Conservation (phyloP, 345 rosid species). For the Brassica rapa region DNA sequence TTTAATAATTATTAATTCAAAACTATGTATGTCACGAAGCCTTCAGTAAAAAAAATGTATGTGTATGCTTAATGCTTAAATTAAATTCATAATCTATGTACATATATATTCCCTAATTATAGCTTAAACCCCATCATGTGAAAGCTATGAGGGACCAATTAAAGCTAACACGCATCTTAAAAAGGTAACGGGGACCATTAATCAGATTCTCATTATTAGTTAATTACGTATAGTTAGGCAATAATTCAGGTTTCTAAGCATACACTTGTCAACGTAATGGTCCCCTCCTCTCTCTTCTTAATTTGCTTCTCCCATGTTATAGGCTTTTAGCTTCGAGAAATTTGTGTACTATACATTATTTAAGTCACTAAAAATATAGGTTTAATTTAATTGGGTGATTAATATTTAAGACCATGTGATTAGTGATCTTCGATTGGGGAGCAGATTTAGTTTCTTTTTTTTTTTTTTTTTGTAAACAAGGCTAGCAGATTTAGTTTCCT, state of each 20-base stretch:
- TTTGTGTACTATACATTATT: conserved; percentile 31
- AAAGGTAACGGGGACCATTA: conserved; percentile 37
- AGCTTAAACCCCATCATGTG: conserved; percentile 32
- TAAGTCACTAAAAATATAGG: not conserved
- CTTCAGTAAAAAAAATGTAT: not conserved
- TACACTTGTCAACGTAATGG: conserved; percentile 36
- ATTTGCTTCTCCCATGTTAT: conserved; percentile 38
- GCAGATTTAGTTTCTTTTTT: conserved; percentile 38
- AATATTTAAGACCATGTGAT: conserved; percentile 40
- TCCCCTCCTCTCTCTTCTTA: conserved; percentile 19
- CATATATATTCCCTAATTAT: not conserved
- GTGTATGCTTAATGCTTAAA: conserved; percentile 3
- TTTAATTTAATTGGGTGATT: conserved; percentile 30
- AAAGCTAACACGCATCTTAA: conserved; percentile 36
- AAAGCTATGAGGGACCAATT: conserved; percentile 32
- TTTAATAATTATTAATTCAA: not conserved
- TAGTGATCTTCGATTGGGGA: conserved; percentile 35
- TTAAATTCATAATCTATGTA: not conserved
- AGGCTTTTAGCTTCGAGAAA: conserved; percentile 33
- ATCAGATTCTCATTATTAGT: conserved; percentile 20
- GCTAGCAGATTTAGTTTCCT: conserved; percentile 37
- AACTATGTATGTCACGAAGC: not conserved
- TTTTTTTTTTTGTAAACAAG: too few relatives aligned
- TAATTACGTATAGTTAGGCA: conserved; percentile 35
- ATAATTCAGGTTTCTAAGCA: conserved; percentile 28